Percentiles rank a stretch among this genome's conserved stretches.
These are phyloP conservation scores for Acanthamoeba castellanii DNA, from an alignment of 208 protist species.

Conservation along the genomic window DNA sequence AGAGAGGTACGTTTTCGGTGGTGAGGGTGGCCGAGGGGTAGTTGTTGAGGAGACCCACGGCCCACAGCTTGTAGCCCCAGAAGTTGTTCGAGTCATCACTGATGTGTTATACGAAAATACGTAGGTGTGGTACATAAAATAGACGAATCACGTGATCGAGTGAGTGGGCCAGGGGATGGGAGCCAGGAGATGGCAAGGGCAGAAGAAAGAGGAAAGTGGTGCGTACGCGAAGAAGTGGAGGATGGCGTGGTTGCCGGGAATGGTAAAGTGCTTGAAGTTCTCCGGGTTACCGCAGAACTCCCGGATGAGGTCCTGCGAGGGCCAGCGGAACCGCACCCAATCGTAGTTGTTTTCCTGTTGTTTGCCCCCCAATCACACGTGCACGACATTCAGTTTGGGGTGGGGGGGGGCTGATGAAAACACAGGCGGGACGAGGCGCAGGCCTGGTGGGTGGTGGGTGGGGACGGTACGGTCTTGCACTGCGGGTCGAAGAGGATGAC, in stretches of 20 bases:
- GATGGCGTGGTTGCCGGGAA: not conserved
- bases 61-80: slow-evolving; percentile 53
- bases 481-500: slow-evolving; percentile 32
- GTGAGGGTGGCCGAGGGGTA: slow-evolving; percentile 1
- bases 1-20: not conserved
- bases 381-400: not conserved
- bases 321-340: slow-evolving; percentile 37
- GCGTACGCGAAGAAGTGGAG: not conserved
- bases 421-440: not conserved
- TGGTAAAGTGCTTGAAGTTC: not conserved
- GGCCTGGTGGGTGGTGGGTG: not conserved
- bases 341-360: slow-evolving; percentile 65
- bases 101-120: too few species aligned
- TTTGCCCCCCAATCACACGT: not conserved
- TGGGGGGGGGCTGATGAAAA: too few species aligned
- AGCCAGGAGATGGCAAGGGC: too few species aligned
- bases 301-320: not conserved
- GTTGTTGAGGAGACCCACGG: slow-evolving; percentile 15
- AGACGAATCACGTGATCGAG: too few species aligned
- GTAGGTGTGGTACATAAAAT: too few species aligned
- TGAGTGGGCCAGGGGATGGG: too few species aligned
- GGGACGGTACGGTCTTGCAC: not conserved
- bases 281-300: not conserved
- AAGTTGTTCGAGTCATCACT: slow-evolving; percentile 46
- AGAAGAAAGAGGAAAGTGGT: too few species aligned